Evolutionary conservation across 805 yeast genomes (phyloP), one percentile per base, ranked within the genome.

Genomic region (Ascoidea rubescens): DNA sequence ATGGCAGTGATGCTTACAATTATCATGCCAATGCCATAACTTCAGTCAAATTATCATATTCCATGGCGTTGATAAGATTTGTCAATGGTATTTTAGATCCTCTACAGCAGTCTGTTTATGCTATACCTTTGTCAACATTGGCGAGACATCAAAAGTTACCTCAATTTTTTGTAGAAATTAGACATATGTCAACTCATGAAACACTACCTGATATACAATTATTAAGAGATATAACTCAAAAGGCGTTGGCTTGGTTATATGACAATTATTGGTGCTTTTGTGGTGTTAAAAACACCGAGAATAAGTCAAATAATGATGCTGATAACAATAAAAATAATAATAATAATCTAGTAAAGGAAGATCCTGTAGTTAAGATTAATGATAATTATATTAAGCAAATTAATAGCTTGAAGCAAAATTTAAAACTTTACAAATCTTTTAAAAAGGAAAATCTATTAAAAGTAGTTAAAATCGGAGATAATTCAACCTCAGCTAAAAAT

Each of bases 141-240:
- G 98, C 98, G 0, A 74, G 70, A 51, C 74, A 75, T 47, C 66
- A 87, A 28, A 75, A 78, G 1, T 69, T 93, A 30, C 96, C 98
- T 0, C 72, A 82, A 37, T 77, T 76, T 60, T 88, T 93, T 65
- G 99, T 93, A 0, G 99, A 93, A 61, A 62, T 88, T 33, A 73
- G 99, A 52, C 98, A 93, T 64, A 77, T 79, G 59, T 90, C 95
- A 4, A 91, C 99, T 0, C 99, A 93, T 64, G 98, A 91, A 59
- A 69, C 71, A 16, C 65, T 93, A 31, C 96, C 97, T 1, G 72
- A 84, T 37, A 59, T 87, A 46, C 79, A 75, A 46, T 72, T 85
- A 66, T 69, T 90, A n/a, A 70, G 95, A 45, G 61, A 70, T n/a
- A 76, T 82, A 12, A 67, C 79, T 1, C 61, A 65, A 4, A 69